phyloP scores from a whole-genome alignment of 2,329 filamentous ascomycete genomes.

The Aspergillus pseudotamarii region DNA sequence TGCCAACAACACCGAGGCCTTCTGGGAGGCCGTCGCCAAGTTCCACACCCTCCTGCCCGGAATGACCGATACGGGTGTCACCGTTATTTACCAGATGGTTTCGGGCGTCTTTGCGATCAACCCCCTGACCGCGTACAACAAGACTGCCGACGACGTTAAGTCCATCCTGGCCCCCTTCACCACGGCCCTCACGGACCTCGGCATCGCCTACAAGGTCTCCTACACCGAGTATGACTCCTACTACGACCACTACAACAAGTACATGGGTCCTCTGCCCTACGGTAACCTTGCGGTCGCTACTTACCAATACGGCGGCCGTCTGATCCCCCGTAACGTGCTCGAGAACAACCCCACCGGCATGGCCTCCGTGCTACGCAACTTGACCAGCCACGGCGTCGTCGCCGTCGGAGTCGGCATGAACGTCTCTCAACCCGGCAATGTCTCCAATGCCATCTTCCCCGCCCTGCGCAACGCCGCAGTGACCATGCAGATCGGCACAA shows the following conservation, averaged over 20 bases:
- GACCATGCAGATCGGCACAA: slow-evolving; percentile 37
- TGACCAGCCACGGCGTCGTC: slow-evolving; percentile 37
- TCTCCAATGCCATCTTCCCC: slow-evolving; percentile 45
- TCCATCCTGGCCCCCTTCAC: slow-evolving; percentile 50
- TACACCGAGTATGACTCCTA: slow-evolving; percentile 36
- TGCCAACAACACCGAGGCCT: slow-evolving; percentile 46
- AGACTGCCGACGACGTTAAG: slow-evolving; percentile 48
- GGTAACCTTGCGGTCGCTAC: slow-evolving; percentile 29
- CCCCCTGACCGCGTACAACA: slow-evolving; percentile 53
- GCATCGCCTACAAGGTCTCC: slow-evolving; percentile 35
- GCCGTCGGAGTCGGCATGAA: slow-evolving; percentile 45
- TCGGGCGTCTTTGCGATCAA: slow-evolving; percentile 52
- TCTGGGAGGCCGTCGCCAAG: slow-evolving; percentile 54
- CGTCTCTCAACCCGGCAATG: slow-evolving; percentile 38
- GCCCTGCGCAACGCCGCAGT: slow-evolving; percentile 43
- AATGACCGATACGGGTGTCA: slow-evolving; percentile 55
- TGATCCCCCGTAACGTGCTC: slow-evolving; percentile 40
- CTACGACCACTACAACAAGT: slow-evolving; percentile 37
- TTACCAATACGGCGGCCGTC: slow-evolving; percentile 36
- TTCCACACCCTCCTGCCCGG: slow-evolving; percentile 54
- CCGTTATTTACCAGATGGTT: slow-evolving; percentile 55
- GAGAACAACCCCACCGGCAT: slow-evolving; percentile 32
- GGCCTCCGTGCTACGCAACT: slow-evolving; percentile 34
- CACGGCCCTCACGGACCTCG: slow-evolving; percentile 40
- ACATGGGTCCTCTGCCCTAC: slow-evolving; percentile 34